Base-by-base conservation (phyloP, 2,329 filamentous ascomycete species). In the Talaromyces sp. region DNA sequence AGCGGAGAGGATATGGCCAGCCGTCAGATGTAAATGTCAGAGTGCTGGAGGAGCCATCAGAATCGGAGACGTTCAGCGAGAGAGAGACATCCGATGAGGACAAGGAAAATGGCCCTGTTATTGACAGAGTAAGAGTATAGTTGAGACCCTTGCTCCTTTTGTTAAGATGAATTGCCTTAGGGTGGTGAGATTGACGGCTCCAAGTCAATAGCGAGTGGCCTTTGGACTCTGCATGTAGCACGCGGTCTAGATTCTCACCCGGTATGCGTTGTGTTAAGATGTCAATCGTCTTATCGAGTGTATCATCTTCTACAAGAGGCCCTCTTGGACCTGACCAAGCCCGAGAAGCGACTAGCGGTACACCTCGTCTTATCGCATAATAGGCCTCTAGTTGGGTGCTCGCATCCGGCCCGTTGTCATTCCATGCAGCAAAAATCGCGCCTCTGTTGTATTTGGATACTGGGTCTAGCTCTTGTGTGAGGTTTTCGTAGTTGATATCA, bases 131-230 rank as follows among this genome's bases (percentile, higher is more conserved):
- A 1, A 86, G 74, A 0, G 80, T 83, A 68, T 86, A 86, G 65
- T 85, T 75, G 60, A 81, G 75, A 2, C 84, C 84, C 66, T 86
- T 86, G 35, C 80, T 81, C 0, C 69, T 69, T 9, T 83, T 67
- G 77, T 26, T 76, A 69, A 46, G 75, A 76, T 56, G 35, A 11
- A 62, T 54, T 26, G 63, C 54, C 24, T 65, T 53, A 1, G 62
- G 56, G 53, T 78, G 70, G 11, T 70, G 64, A 64, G 79, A 77
- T 38, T 24, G 12, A 14, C 53, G 53, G 14, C n/a, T 55, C 53
- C 53, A 55, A 35, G 53, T 29, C 5, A 55, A 35, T 24, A 55
- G 31, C 31, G 31, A 55, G 68, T 71, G 4, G 71, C 68, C 17
- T 74, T 63, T 67, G 3, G 75, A 80, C 2, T 65, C 64, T 9